Evolutionary conservation across 2,329 filamentous ascomycete species (phyloP), one percentile per base, ranked within the genome.

Genomic region (Colletotrichum limetticola): DNA sequence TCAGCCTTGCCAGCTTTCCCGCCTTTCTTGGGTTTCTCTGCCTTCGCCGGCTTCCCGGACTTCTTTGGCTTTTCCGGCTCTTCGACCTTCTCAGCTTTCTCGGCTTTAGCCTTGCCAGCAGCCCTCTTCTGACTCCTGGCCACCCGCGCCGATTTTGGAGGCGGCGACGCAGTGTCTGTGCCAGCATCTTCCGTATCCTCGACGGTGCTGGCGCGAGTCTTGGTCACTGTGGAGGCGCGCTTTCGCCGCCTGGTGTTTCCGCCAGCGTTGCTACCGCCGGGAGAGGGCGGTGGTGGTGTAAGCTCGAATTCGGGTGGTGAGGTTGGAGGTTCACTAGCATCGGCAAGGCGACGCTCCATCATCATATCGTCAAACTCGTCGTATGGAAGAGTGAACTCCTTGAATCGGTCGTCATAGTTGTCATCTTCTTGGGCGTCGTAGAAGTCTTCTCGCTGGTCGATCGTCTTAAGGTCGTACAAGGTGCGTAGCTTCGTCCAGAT

Each of bases 401-500:
- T 86, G 79, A 92, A 94, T 71, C 88, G 86, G 28, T 91, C 88
- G 67, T 88, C 86, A 24, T 88, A 86, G 37, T 87, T 85, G 46
- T 90, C 86, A 32, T 91, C 90, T 42, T 93, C 90, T 37, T 84
- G 83, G 55, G 86, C 84, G 74, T 86, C 84, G 74, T 85, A 83
- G 75, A 86, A 86, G 80, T 92, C 88, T 81, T 94, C 96, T 78
- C 95, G 91, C 80, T 97, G 94, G 82, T 98, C 95, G 71, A 98
- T 92, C 53, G 92, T 89, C 61, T 93, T 90, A 35, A 98, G 89
- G 82, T 98, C 94, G 84, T 98, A 99, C 74, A 97, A 90, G 42
- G 91, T 91, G 37, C 89, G 85, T 12, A 99, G 88, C 83, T 98
- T 98, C 77, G 90, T 88, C 96, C 97, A 98, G 75, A 99, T 98